Evolutionary conservation across 257 asterid species (phyloP), one percentile per base, ranked within the genome.

Genomic region (Rauvolfia tetraphylla): DNA sequence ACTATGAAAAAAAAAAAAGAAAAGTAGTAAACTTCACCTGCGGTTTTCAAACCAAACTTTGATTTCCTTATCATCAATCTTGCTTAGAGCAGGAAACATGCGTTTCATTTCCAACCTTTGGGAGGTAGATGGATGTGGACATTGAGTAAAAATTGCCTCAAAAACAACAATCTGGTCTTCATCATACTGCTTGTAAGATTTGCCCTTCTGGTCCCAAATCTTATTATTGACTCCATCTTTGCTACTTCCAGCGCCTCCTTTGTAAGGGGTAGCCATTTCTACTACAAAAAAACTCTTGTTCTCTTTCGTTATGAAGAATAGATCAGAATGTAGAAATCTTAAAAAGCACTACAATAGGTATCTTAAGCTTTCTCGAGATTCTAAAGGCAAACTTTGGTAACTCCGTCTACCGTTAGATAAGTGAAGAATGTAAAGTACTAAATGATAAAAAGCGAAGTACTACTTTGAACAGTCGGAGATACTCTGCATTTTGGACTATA

Each of bases 31-130:
- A 38, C 18, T 4, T 71, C 61, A 71, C 75, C 75, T 49, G 61
- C 44, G 63, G 2, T 49, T 48, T 22, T 49, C 9, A 20, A 72
- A 72, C 76, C 65, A 72, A 9, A 20, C 20, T 33, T 53, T 72
- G 46, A 51, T 33, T 31, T 72, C 63, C 3, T 22, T 20, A 33
- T 72, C 76, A 33, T 72, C 42, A 11, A 72, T 12, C 63, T 31
- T 53, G 22, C 65, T 72, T 22, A 72, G 23, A 3, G 33, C 7
- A 20, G 76, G 76, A 51, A 72, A 49, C 48, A 72, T 29, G 11
- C 17, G 5, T 23, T 72, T 72, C 65, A 72, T 72, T 66, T 72
- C 76, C 39, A 31, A 7, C 66, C 76, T 51, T 31, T 72, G 76
- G 33, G 65, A 49, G 10, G 63, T 13, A 23, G 76, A 49, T 4